Conservation (phyloP, 1,284 basidiomycete species). For the Trichosporon sp. region DNA sequence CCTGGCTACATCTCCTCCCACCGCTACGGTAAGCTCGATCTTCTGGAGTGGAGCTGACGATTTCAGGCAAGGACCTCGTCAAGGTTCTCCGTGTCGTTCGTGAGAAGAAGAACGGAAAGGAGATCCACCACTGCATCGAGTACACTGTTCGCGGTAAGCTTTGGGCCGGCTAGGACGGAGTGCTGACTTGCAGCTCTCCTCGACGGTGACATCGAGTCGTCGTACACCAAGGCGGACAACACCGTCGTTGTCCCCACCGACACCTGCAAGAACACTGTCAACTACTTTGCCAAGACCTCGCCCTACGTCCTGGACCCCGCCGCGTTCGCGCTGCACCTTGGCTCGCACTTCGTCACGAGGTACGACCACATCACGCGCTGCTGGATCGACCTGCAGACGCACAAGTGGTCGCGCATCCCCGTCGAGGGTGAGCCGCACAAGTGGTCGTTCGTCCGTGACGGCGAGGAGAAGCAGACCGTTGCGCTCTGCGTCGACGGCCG, state of each 20-base stretch:
- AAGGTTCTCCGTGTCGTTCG: constrained; percentile 80
- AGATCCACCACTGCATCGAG: constrained; percentile 49
- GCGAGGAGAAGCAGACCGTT: constrained; percentile 76
- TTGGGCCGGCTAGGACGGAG: no score
- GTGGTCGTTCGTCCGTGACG: constrained; percentile 81
- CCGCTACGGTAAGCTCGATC: constrained; percentile 35
- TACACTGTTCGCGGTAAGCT: constrained; percentile 55
- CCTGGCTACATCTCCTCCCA: constrained; percentile 38
- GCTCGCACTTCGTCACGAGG: constrained; percentile 73
- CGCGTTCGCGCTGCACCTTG: constrained; percentile 80
- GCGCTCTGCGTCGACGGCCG: constrained; percentile 66
- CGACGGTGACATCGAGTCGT: constrained; percentile 71
- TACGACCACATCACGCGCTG: constrained; percentile 75
- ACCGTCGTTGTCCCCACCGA: constrained; percentile 79
- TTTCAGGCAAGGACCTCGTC: constrained; percentile 77
- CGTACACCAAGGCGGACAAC: constrained; percentile 80
- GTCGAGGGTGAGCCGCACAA: constrained; percentile 59
- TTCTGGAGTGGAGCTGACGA: constrained; percentile 7
- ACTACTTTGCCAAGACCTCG: constrained; percentile 81
- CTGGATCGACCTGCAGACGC: constrained; percentile 70
- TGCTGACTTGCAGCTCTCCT: constrained; percentile 54
- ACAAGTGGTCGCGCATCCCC: constrained; percentile 79
- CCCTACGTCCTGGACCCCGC: constrained; percentile 77
- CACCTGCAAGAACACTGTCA: constrained; percentile 87
- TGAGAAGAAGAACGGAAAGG: constrained; percentile 59